A percentile compares a stretch with the other conserved stretches of the same genome.
Evolutionary conservation across 2,329 filamentous ascomycete genomes (phyloP).

Genomic region (Paracamarosporium sp.): DNA sequence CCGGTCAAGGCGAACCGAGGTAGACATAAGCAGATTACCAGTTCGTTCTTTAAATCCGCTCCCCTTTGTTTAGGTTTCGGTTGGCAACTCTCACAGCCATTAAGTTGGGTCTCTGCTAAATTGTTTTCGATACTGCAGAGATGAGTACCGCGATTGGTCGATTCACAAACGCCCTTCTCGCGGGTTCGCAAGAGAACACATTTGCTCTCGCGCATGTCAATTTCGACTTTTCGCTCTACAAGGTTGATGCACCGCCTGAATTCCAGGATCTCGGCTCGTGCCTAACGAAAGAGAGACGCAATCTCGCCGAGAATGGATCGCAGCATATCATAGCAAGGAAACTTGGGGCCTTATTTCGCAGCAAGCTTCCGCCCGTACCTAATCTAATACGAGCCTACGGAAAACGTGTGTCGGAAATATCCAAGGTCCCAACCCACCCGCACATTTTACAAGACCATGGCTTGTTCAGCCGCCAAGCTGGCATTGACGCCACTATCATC

Average conservation of each 20-base stretch:
- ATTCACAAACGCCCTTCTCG: too few relatives aligned
- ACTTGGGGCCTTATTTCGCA: constrained; percentile 50
- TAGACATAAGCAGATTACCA: too few relatives aligned
- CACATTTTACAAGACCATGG: too few relatives aligned
- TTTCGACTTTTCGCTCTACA: constrained; percentile 53
- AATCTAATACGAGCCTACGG: constrained; percentile 46
- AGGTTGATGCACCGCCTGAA: constrained; percentile 50
- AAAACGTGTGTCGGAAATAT: constrained; percentile 29
- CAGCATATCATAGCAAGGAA: constrained; percentile 46
- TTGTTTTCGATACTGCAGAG: too few relatives aligned
- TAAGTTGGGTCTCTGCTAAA: too few relatives aligned
- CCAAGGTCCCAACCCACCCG: background rate
- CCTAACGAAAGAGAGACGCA: constrained; percentile 37
- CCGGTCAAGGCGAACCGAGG: too few relatives aligned
- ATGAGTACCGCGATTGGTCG: too few relatives aligned
- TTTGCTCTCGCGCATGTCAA: constrained; percentile 39
- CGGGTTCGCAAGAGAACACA: too few relatives aligned
- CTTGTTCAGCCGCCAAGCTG: constrained; percentile 29
- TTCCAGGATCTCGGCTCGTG: constrained; percentile 37
- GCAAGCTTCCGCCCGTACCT: constrained; percentile 37
- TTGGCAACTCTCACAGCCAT: too few relatives aligned
- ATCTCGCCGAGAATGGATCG: constrained; percentile 47
- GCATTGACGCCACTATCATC: constrained; percentile 41
- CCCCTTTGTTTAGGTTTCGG: too few relatives aligned
- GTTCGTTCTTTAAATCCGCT: too few relatives aligned